phyloP scores from a whole-genome alignment of 2,329 filamentous ascomycete species.

The Teratosphaeria epicoccoides region DNA sequence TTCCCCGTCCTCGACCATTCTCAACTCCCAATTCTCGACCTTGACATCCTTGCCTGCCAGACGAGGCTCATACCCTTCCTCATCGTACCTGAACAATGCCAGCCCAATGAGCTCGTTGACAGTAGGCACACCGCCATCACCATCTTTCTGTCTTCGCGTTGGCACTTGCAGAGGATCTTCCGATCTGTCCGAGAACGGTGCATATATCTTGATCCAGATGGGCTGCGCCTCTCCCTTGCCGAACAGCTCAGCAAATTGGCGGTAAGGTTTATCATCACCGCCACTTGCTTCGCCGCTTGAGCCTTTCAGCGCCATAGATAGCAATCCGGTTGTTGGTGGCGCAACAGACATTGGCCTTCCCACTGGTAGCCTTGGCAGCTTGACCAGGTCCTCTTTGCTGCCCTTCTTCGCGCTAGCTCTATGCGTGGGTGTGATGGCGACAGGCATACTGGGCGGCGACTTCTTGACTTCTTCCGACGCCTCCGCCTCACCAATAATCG shows the following conservation, averaged over 20 bases:
- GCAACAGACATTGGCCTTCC: conserved; percentile 61
- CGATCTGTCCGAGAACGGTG: conserved; percentile 56
- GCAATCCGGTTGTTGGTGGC: conserved; percentile 53
- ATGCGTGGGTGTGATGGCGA: conserved; percentile 31
- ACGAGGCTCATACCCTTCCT: conserved; percentile 61
- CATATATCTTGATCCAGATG: conserved; percentile 66
- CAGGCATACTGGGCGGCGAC: conserved; percentile 33
- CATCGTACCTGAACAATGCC: conserved; percentile 64
- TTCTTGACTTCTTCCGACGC: conserved; percentile 39
- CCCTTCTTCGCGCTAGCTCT: conserved; percentile 53
- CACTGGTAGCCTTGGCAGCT: conserved; percentile 58
- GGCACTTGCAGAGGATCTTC: conserved; percentile 60
- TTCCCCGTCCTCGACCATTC: conserved; percentile 76
- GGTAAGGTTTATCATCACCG: conserved; percentile 52
- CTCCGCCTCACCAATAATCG: conserved; percentile 51
- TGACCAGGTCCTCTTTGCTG: conserved; percentile 44
- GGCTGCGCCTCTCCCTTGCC: conserved; percentile 70
- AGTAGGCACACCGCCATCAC: conserved; percentile 54
- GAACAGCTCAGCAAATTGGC: conserved; percentile 64
- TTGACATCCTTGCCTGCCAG: conserved; percentile 57
- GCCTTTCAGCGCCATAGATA: conserved; percentile 56
- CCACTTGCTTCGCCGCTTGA: conserved; percentile 5
- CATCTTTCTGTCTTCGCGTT: conserved; percentile 58
- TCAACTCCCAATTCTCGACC: conserved; percentile 71
- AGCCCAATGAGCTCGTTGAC: conserved; percentile 76